A percentile compares a stretch with the other conserved stretches of the same genome.
phyloP scores from a whole-genome alignment of 768 basidiomycete species.

The Hygrocybe coccinea region DNA sequence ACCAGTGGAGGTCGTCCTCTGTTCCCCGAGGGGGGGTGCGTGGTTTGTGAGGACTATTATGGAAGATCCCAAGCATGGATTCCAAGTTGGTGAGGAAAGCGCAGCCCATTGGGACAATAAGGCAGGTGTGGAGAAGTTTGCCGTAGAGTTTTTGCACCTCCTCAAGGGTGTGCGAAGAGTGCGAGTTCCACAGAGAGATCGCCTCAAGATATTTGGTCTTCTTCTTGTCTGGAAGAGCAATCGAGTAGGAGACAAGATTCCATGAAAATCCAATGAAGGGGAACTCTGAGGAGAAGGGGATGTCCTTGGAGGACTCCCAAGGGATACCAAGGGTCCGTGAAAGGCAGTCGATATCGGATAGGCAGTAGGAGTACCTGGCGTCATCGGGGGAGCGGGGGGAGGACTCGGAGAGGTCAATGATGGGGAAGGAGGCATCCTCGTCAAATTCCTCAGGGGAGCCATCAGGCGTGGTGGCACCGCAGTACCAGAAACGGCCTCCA shows the following conservation, averaged over 20 bases:
- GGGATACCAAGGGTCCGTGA: slow-evolving; percentile 24
- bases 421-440: slow-evolving; percentile 23
- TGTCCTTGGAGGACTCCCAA: slow-evolving; percentile 22
- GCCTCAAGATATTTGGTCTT: slow-evolving; percentile 22
- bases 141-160: slow-evolving; percentile 37
- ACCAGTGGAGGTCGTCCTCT: slow-evolving; percentile 32
- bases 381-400: slow-evolving; percentile 21
- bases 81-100: slow-evolving; percentile 41
- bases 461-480: slow-evolving; percentile 15
- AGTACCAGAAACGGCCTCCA: slow-evolving; percentile 23
- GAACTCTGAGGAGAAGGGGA: slow-evolving; percentile 15
- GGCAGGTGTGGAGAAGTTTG: slow-evolving; percentile 33
- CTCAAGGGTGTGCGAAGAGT: slow-evolving; percentile 24
- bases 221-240: slow-evolving; percentile 16
- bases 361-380: slow-evolving; percentile 11
- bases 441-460: slow-evolving; percentile 27
- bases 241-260: slow-evolving; percentile 17
- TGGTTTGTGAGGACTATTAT: slow-evolving; percentile 29
- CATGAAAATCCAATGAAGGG: slow-evolving; percentile 18
- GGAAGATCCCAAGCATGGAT: slow-evolving; percentile 27
- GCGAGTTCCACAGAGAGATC: slow-evolving; percentile 23
- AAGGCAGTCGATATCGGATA: slow-evolving; percentile 33
- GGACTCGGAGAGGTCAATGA: slow-evolving; percentile 17
- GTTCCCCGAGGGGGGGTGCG: slow-evolving; percentile 12
- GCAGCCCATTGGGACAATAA: slow-evolving; percentile 25